Conservation (phyloP, 768 basidiomycete species). For the Suillus alpinus region DNA sequence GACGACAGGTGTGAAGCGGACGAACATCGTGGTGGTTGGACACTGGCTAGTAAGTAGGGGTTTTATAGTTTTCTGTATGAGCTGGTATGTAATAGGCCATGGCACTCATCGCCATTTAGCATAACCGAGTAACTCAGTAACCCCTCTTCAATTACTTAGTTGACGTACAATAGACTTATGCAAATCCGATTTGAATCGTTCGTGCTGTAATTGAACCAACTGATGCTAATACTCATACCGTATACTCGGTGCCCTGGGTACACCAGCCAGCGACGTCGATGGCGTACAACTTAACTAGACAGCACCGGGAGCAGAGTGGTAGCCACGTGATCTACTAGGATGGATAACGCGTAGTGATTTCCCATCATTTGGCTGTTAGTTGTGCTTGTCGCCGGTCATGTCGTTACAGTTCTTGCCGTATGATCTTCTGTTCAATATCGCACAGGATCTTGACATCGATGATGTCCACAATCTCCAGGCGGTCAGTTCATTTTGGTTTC, state of each 20-base stretch:
- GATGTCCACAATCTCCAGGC: constrained; percentile 62
- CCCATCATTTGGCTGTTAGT: not conserved
- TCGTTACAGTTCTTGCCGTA: constrained; percentile 54
- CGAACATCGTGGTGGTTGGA: not conserved
- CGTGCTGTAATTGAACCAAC: not conserved
- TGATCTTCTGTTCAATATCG: constrained; percentile 68
- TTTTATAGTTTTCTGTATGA: not conserved
- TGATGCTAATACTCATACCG: not conserved
- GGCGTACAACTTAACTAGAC: not conserved
- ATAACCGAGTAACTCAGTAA: not conserved
- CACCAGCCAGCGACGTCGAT: not conserved
- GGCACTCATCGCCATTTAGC: not conserved
- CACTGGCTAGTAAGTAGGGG: not conserved
- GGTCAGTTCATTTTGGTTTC: constrained; percentile 39
- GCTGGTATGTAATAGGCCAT: not conserved
- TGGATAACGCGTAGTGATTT: constrained; percentile 2
- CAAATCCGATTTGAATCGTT: not conserved
- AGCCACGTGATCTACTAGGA: not conserved
- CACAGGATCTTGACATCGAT: constrained; percentile 54
- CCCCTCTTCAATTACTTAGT: not conserved
- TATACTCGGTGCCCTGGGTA: not conserved
- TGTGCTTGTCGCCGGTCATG: constrained; percentile 12
- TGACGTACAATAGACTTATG: not conserved
- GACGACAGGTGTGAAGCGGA: not conserved
- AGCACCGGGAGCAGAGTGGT: not conserved